A percentile compares a stretch with the other conserved stretches of the same genome.
Conservation (phyloP, 352 stramenopile genomes). For the Globisporangium echinulatum region DNA sequence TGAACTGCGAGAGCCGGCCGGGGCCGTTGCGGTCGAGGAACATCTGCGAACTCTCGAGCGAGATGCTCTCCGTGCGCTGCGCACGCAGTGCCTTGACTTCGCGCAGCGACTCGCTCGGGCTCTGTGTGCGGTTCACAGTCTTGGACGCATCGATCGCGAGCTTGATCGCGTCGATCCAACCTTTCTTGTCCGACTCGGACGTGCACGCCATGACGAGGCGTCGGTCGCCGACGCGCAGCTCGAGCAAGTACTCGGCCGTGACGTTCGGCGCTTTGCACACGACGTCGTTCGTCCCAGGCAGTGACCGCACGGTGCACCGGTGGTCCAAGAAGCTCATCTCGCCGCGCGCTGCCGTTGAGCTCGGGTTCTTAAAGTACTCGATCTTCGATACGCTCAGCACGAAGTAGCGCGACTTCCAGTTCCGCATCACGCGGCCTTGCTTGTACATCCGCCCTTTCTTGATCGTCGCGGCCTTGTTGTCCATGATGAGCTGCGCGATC, state of each 20-base stretch:
- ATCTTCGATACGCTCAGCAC: constrained; percentile 83
- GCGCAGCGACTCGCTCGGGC: constrained; percentile 37
- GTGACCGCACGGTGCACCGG: constrained; percentile 68
- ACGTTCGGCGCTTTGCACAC: constrained; percentile 75
- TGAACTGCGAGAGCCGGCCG: constrained; percentile 79
- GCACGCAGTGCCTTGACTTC: constrained; percentile 49
- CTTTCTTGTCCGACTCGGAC: constrained; percentile 79
- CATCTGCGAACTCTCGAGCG: constrained; percentile 40
- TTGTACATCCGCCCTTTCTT: constrained; percentile 88
- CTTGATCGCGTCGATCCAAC: constrained; percentile 84
- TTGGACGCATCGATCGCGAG: constrained; percentile 80
- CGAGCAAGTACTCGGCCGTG: constrained; percentile 58
- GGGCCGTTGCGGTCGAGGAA: constrained; percentile 64
- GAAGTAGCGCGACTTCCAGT: constrained; percentile 87
- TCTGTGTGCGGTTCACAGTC: constrained; percentile 68
- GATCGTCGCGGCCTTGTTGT: constrained; percentile 82
- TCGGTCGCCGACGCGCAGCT: constrained; percentile 69
- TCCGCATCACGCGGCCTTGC: constrained; percentile 74
- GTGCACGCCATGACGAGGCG: constrained; percentile 82
- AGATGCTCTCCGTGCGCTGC: constrained; percentile 62
- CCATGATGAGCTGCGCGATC: constrained; percentile 77
- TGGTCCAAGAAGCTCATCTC: constrained; percentile 79
- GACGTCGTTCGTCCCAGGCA: constrained; percentile 51
- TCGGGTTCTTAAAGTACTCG: constrained; percentile 81
- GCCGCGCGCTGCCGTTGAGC: constrained; percentile 61